Conservation (phyloP, 140 eudicot species). For the Anethum foeniculum region DNA sequence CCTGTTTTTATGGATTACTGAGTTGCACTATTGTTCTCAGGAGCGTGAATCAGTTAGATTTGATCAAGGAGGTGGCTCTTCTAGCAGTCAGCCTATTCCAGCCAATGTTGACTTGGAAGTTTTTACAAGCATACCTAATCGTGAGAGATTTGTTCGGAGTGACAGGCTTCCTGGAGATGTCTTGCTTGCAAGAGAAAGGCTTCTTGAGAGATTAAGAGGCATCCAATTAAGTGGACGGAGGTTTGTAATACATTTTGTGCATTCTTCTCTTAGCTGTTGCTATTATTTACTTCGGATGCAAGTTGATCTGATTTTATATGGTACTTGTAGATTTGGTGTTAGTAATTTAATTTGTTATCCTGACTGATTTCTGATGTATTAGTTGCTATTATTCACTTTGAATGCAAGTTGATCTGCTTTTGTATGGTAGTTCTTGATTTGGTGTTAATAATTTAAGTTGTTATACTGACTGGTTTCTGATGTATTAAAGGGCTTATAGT, state of each 20-base stretch:
- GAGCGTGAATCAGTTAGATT: constrained; percentile 37
- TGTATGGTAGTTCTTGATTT: not conserved
- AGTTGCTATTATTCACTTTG: too few species aligned
- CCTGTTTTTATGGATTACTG: not conserved
- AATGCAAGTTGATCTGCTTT: too few species aligned
- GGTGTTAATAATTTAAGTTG: not conserved
- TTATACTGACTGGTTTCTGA: not conserved
- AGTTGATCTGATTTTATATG: not conserved
- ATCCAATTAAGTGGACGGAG: constrained; percentile 51
- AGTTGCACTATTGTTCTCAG: constrained; percentile 28
- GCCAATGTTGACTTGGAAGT: constrained; percentile 24
- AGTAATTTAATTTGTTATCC: not conserved
- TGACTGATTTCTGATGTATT: not conserved
- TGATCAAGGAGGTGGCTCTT: constrained; percentile 37
- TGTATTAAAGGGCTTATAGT: not conserved
- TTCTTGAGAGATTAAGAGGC: constrained; percentile 65
- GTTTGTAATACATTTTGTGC: constrained; percentile 13
- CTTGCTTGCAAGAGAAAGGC: constrained; percentile 88
- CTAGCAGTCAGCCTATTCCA: constrained; percentile 28
- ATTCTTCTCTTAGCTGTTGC: not conserved
- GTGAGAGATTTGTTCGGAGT: constrained; percentile 31
- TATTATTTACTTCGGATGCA: not conserved
- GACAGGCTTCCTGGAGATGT: constrained; percentile 81
- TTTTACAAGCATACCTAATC: constrained; percentile 22
- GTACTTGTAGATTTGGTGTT: not conserved